phyloP scores from a whole-genome alignment of 768 basidiomycete species.

The Hydnum rufescens region DNA sequence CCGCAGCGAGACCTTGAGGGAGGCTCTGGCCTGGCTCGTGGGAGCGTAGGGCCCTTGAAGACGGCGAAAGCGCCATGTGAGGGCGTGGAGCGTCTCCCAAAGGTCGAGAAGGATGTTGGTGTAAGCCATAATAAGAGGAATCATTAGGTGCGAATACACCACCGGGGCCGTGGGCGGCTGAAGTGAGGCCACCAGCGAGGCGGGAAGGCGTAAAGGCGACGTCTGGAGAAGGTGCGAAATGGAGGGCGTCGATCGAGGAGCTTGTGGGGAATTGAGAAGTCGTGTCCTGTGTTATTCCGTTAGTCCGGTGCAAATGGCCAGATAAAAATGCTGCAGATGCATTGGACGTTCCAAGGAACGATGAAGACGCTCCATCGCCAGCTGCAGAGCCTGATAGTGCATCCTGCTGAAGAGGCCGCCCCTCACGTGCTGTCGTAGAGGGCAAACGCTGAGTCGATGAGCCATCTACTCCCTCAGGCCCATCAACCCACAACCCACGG shows the following conservation, averaged over 20 bases:
- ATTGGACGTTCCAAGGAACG: conserved; percentile 10
- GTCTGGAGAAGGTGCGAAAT: neutral
- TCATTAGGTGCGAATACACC: neutral
- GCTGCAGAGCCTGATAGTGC: neutral
- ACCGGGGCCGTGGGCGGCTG: neutral
- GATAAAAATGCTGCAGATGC: conserved; percentile 10
- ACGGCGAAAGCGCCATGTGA: conserved; percentile 24
- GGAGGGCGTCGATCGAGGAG: neutral
- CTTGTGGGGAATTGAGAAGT: neutral
- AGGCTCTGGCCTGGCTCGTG: conserved; percentile 84
- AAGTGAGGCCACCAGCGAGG: neutral
- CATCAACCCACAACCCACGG: conserved; percentile 64
- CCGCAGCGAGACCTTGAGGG: conserved; percentile 81
- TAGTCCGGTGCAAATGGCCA: neutral
- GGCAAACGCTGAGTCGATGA: neutral
- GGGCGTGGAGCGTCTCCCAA: neutral
- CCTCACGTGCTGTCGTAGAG: neutral
- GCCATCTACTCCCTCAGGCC: conserved; percentile 12
- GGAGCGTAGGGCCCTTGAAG: conserved; percentile 57
- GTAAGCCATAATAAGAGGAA: neutral
- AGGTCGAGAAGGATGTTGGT: neutral
- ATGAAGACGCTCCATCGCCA: conserved; percentile 8
- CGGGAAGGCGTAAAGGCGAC: neutral
- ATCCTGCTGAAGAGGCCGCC: neutral
- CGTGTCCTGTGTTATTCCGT: neutral